Base-by-base conservation (phyloP, 208 protist species). In the Naegleria fowleri region DNA sequence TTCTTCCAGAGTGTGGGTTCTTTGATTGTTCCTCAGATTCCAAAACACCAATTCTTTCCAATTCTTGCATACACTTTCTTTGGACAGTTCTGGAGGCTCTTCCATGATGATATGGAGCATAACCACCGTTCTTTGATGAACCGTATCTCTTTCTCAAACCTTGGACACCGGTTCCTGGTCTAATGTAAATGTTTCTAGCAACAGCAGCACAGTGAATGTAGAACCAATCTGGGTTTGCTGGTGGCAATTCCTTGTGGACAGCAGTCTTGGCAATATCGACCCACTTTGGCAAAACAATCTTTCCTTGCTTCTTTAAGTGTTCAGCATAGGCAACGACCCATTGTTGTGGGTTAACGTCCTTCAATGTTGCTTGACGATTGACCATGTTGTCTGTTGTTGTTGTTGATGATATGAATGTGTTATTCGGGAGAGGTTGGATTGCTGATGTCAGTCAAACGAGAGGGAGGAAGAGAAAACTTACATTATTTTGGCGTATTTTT, bases 191-290 rank as follows among this genome's bases (percentile, higher is more conserved):
- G 92, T 97, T 96, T 94, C 98, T 98, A 90, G 98, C 97, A 43
- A 99, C 96, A 85, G 98, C 96, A 88, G 98, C 98, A 93, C 95
- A 96, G 92, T 98, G 97, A 94, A 99, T 95, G 96, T 98, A 99
- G 95, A 98, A 99, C 98, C 98, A 99, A 96, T 99, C 98, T 90
- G 96, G 95, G 95, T 99, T 97, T 93, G 96, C 95, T 89, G 98
- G 98, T 91, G 97, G 96, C 88, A 98, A 96, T 94, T 99, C 98
- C 95, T 98, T 98, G 93, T 96, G 95, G 92, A 95, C 94, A 86
- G 96, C 98, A 90, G 97, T 98, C 96, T 99, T 99, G 91, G 98
- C 96, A 94, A 99, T 95, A 93, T 99, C 98, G 88, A 96, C 96
- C 95, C 98, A 99, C 93, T 97, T 96, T 91, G 98, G 98, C 88